phyloP scores from a whole-genome alignment of 108 stramenopile species.

The Nitzschia sp. region DNA sequence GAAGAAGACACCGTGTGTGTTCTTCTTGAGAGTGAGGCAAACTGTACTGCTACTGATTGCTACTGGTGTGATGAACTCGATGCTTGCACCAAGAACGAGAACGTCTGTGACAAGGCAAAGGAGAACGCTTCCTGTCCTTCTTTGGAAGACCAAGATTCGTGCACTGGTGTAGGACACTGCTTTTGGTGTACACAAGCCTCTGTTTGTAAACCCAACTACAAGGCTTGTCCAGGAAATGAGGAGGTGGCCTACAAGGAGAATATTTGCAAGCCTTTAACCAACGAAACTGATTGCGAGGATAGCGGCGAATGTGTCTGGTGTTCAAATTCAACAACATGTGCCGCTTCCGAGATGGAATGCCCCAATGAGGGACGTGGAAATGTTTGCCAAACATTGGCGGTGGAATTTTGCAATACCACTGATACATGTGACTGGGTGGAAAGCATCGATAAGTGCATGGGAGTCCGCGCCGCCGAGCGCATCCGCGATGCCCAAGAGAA shows the following conservation, averaged over 20 bases:
- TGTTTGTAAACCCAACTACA: background rate
- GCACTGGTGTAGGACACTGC: background rate
- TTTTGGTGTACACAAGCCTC: conserved; percentile 1
- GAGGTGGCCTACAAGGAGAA: background rate
- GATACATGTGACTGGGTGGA: conserved; percentile 13
- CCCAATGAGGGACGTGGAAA: conserved; percentile 10
- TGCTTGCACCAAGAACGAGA: background rate
- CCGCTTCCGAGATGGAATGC: conserved; percentile 8
- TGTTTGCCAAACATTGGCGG: background rate
- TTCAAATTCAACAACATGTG: background rate
- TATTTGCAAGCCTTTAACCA: conserved; percentile 3
- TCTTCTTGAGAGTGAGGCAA: background rate
- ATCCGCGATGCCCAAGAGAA: no score
- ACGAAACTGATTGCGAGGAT: conserved; percentile 10
- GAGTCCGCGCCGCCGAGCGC: background rate
- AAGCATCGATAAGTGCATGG: background rate
- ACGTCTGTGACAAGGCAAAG: background rate
- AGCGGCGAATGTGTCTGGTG: conserved; percentile 11
- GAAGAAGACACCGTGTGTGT: background rate
- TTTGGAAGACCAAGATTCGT: background rate
- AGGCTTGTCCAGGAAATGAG: conserved; percentile 13
- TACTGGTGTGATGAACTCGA: background rate
- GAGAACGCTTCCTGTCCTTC: conserved; percentile 4
- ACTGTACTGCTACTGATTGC: background rate
- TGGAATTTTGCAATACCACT: background rate